phyloP scores from a whole-genome alignment of 108 stramenopile genomes.

The Schizochytrium sp. region DNA sequence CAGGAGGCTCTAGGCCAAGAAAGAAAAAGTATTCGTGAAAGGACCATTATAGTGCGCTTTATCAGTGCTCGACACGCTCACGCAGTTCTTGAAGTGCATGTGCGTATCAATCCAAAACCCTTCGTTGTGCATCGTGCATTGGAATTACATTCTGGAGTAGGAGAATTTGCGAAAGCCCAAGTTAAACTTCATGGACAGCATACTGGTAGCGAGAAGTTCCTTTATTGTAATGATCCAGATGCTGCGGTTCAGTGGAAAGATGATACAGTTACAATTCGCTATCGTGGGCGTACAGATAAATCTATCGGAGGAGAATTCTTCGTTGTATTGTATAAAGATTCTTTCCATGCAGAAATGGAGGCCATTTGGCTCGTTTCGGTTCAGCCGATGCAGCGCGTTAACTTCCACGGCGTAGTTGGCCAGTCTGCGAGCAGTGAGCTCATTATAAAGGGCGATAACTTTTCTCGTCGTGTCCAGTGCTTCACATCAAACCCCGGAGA shows the following conservation, averaged over 20 bases:
- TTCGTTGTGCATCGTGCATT: constrained; percentile 73
- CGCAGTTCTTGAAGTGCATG: constrained; percentile 69
- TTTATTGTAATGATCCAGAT: constrained; percentile 73
- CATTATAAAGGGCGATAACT: constrained; percentile 76
- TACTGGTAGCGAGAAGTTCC: constrained; percentile 65
- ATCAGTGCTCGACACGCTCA: constrained; percentile 68
- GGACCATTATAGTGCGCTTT: constrained; percentile 54
- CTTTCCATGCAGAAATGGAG: constrained; percentile 65
- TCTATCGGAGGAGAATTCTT: constrained; percentile 65
- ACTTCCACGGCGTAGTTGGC: constrained; percentile 73
- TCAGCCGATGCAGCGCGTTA: constrained; percentile 71
- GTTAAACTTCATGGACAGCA: constrained; percentile 30
- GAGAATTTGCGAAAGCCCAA: constrained; percentile 74
- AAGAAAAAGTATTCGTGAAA: not conserved
- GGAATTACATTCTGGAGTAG: constrained; percentile 71
- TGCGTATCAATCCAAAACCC: constrained; percentile 64
- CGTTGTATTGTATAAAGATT: constrained; percentile 75
- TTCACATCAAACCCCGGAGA: constrained; percentile 69
- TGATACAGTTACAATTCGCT: constrained; percentile 72
- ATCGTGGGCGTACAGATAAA: constrained; percentile 68
- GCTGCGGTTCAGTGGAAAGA: constrained; percentile 70
- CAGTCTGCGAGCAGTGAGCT: constrained; percentile 72
- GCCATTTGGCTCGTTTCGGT: constrained; percentile 78
- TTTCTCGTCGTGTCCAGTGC: constrained; percentile 69
- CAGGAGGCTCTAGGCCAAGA: constrained; percentile 16